These are phyloP conservation scores for Auricularia cornea DNA, from an alignment of 768 basidiomycete genomes.

Conservation along the genomic window DNA sequence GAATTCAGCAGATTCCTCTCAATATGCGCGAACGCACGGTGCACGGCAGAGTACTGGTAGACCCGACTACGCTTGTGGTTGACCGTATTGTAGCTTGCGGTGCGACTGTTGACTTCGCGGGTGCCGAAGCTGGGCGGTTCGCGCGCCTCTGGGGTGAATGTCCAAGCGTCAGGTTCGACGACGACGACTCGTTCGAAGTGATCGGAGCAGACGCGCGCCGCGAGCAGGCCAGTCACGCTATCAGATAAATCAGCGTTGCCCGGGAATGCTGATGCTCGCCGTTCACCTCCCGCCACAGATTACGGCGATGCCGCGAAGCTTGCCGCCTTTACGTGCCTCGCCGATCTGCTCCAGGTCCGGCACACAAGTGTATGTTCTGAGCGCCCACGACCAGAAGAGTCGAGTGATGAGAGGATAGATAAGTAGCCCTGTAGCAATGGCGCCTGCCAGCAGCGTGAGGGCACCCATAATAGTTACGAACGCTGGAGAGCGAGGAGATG, in stretches of 20 bases:
- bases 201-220: slow-evolving; percentile 25
- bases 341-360: background rate
- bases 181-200: slow-evolving; percentile 27
- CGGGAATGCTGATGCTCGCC: background rate
- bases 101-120: background rate
- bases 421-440: no score
- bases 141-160: slow-evolving; percentile 15
- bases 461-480: no score
- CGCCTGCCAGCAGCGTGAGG: no score
- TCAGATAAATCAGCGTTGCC: background rate
- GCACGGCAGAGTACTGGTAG: slow-evolving; percentile 20
- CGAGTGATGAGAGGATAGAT: no score
- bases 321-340: background rate
- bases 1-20: background rate
- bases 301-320: background rate
- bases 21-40: slow-evolving; percentile 4
- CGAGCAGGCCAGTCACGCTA: slow-evolving; percentile 14
- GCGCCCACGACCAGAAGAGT: no score
- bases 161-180: slow-evolving; percentile 25
- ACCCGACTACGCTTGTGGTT: slow-evolving; percentile 17
- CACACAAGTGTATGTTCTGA: background rate
- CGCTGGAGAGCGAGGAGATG: no score
- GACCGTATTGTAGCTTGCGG: background rate
- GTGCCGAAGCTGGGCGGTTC: background rate
- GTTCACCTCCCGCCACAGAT: background rate